These are phyloP conservation scores for Trichophyton benhamiae DNA, from an alignment of 2,329 filamentous ascomycete genomes.

Conservation along the genomic window DNA sequence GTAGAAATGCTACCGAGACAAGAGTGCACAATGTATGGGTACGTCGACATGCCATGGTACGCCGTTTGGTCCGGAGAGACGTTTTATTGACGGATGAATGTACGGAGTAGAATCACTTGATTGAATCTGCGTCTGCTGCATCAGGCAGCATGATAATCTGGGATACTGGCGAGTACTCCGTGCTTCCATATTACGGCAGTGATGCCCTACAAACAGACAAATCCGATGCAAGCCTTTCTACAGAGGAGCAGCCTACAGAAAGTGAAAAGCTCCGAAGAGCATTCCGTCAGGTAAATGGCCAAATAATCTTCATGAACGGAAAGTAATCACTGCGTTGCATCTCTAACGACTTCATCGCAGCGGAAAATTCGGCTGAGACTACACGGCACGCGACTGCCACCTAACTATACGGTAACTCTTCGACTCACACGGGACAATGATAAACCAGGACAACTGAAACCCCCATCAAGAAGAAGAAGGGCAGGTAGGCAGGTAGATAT, in stretches of 20 bases:
- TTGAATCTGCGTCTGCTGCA: slow-evolving; percentile 43
- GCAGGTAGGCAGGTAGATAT: no score
- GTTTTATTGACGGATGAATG: neutral
- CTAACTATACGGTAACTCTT: slow-evolving; percentile 42
- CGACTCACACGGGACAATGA: slow-evolving; percentile 41
- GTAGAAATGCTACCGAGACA: slow-evolving; percentile 51
- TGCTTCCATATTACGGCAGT: slow-evolving; percentile 36
- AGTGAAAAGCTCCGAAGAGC: neutral
- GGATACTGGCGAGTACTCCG: slow-evolving; percentile 49
- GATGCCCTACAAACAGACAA: slow-evolving; percentile 8
- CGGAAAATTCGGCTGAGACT: slow-evolving; percentile 47
- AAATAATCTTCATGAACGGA: neutral
- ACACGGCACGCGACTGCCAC: slow-evolving; percentile 43
- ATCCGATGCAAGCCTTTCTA: neutral
- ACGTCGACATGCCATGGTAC: slow-evolving; percentile 14
- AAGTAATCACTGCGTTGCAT: neutral
- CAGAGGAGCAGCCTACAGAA: neutral
- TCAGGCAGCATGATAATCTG: slow-evolving; percentile 51
- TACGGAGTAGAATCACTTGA: slow-evolving; percentile 48
- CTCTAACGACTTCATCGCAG: slow-evolving; percentile 22
- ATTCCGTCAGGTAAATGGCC: neutral
- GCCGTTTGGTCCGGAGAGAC: neutral
- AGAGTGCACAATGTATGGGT: slow-evolving; percentile 50
- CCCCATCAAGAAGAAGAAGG: neutral
- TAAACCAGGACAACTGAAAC: slow-evolving; percentile 19